Evolutionary conservation across 116 monocot genomes (phyloP).

Genomic region (Trichopus zeylanicus): DNA sequence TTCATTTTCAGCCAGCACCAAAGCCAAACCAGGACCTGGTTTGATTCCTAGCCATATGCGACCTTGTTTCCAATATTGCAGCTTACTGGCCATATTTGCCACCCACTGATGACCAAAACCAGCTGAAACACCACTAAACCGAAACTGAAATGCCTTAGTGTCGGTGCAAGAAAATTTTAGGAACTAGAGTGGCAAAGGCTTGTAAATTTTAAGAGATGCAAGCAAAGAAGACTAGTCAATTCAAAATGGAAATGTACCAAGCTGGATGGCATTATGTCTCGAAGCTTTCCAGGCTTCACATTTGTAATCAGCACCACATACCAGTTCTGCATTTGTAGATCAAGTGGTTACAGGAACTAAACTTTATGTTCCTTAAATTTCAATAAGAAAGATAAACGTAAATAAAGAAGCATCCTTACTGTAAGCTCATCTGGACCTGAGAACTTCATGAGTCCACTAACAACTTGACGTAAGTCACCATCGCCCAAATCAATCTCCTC

Average conservation of each 20-base stretch:
- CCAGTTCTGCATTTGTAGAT: slow-evolving; percentile 51
- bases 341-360: neutral
- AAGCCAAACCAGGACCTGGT: too few species aligned
- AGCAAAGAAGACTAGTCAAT: neutral
- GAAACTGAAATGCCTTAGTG: too few species aligned
- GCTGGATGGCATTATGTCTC: slow-evolving; percentile 86
- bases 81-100: too few species aligned
- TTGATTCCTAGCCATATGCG: too few species aligned
- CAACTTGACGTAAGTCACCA: slow-evolving; percentile 79
- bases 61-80: too few species aligned
- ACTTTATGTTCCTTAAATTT: too few species aligned
- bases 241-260: slow-evolving; percentile 44
- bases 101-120: too few species aligned
- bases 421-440: slow-evolving; percentile 68
- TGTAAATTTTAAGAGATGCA: neutral
- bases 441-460: slow-evolving; percentile 95
- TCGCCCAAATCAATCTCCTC: slow-evolving; percentile 96
- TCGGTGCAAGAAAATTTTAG: too few species aligned
- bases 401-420: slow-evolving; percentile 33
- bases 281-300: slow-evolving; percentile 95
- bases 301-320: slow-evolving; percentile 83
- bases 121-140: too few species aligned
- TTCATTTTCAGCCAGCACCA: too few species aligned
- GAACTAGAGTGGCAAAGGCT: too few species aligned
- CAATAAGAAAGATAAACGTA: neutral